Evolutionary conservation across 805 yeast genomes (phyloP).

Genomic region (Hanseniaspora thailandica): DNA sequence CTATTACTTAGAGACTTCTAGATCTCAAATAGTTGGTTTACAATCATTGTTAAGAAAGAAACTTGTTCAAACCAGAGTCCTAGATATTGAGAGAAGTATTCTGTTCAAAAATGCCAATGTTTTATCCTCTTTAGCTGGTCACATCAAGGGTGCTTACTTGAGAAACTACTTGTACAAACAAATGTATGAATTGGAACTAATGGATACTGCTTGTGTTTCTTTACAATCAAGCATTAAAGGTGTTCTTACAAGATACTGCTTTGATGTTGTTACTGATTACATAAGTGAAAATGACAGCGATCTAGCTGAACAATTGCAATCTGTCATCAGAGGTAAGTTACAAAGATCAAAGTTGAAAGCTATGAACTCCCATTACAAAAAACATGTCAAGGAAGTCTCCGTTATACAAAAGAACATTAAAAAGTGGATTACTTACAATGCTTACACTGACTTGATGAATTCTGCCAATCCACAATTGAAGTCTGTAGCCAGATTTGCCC

Average conservation of each 20-base stretch:
- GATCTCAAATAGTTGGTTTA: slow-evolving; percentile 21
- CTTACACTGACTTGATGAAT: slow-evolving; percentile 60
- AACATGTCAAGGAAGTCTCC: slow-evolving; percentile 48
- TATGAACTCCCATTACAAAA: slow-evolving; percentile 38
- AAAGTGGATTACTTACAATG: slow-evolving; percentile 53
- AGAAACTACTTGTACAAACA: slow-evolving; percentile 35
- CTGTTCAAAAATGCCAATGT: background rate
- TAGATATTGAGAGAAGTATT: slow-evolving; percentile 6
- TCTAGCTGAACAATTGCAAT: slow-evolving; percentile 38
- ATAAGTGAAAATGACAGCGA: slow-evolving; percentile 32
- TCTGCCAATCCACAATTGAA: slow-evolving; percentile 66
- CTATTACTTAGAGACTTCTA: background rate
- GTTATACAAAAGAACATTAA: slow-evolving; percentile 65
- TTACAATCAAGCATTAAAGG: slow-evolving; percentile 58
- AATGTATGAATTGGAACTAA: slow-evolving; percentile 19
- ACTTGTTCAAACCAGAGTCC: slow-evolving; percentile 22
- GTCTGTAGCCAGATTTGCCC: slow-evolving; percentile 66
- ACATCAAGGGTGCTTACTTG: slow-evolving; percentile 33
- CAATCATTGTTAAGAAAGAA: slow-evolving; percentile 50
- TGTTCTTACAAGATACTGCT: slow-evolving; percentile 43
- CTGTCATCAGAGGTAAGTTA: slow-evolving; percentile 38
- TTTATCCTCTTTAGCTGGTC: background rate
- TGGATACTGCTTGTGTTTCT: slow-evolving; percentile 26
- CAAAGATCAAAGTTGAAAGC: slow-evolving; percentile 31
- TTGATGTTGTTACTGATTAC: slow-evolving; percentile 45